Conservation (phyloP, 2,329 filamentous ascomycete species). For the Sclerotinia nivalis region DNA sequence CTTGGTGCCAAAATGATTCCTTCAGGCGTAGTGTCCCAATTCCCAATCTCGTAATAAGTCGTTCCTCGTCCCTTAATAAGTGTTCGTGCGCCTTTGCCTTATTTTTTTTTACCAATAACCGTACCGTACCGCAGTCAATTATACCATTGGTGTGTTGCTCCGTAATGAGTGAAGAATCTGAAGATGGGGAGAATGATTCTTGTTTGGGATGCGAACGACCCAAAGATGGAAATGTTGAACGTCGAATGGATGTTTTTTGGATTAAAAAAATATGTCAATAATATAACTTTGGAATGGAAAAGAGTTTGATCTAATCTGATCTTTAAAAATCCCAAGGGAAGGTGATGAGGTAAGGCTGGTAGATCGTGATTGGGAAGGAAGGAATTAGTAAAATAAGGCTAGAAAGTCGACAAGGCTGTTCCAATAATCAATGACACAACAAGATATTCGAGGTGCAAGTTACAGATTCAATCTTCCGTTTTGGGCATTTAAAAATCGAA, state of each 20-base stretch:
- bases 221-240: background rate
- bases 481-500: background rate
- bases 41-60: background rate
- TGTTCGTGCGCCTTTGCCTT: background rate
- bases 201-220: background rate
- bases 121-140: background rate
- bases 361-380: background rate
- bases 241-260: background rate
- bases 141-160: background rate
- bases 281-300: too few relatives aligned
- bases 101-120: background rate
- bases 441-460: background rate
- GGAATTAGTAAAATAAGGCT: background rate
- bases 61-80: background rate
- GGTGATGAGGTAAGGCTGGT: background rate
- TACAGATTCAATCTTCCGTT: background rate
- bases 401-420: background rate
- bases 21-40: slow-evolving; percentile 8
- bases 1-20: slow-evolving; percentile 5
- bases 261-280: background rate
- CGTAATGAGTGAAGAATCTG: too few relatives aligned
- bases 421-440: background rate
- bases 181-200: background rate
- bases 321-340: background rate
- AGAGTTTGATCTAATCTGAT: background rate